Evolutionary conservation across 257 asterid species (phyloP).

Genomic region (Penstemon barbatus): DNA sequence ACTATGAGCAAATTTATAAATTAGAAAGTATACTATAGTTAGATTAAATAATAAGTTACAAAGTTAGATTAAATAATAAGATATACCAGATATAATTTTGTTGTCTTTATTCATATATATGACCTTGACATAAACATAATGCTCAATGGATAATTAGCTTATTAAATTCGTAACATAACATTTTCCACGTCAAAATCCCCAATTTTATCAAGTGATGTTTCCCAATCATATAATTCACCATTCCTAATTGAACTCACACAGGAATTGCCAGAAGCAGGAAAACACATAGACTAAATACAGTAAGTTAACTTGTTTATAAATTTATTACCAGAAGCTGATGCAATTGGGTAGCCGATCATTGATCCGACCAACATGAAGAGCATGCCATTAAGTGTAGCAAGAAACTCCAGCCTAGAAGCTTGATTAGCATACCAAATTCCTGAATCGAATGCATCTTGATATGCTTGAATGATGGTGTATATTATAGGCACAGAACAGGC

Average conservation of each 20-base stretch:
- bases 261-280: background rate
- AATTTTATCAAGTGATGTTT: background rate
- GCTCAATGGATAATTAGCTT: background rate
- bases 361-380: constrained; percentile 79
- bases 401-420: constrained; percentile 52
- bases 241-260: background rate
- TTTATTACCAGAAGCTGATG: constrained; percentile 85
- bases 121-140: background rate
- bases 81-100: background rate
- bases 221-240: background rate
- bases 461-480: constrained; percentile 66
- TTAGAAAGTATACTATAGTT: constrained; percentile 28
- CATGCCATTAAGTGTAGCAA: constrained; percentile 64
- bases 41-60: background rate
- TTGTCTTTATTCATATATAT: background rate
- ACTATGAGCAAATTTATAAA: constrained; percentile 46
- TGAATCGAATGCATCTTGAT: constrained; percentile 60
- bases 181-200: background rate
- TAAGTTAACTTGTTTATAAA: constrained; percentile 3
- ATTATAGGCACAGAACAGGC: constrained; percentile 72
- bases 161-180: background rate
- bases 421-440: constrained; percentile 51
- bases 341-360: constrained; percentile 80
- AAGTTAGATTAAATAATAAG: background rate
- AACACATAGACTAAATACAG: background rate